These are phyloP conservation scores for Elongisporangium anandrum DNA, from an alignment of 352 stramenopile genomes.

Conservation along the genomic window DNA sequence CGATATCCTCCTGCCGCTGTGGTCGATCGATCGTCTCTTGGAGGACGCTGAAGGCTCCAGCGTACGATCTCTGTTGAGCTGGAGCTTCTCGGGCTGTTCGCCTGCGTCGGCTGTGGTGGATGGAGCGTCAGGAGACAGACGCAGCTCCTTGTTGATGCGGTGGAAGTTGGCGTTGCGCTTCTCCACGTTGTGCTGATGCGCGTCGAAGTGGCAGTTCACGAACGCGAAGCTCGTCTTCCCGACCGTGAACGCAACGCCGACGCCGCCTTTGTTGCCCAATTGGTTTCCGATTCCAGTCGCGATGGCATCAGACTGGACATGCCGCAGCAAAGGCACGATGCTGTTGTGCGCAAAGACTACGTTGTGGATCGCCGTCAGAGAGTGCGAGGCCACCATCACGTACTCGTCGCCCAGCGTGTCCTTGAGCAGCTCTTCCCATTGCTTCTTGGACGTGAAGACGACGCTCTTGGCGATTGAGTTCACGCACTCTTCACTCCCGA, in stretches of 20 bases:
- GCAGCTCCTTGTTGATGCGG: constrained; percentile 74
- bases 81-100: not conserved
- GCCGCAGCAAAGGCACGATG: constrained; percentile 71
- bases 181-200: constrained; percentile 85
- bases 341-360: constrained; percentile 91
- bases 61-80: no score
- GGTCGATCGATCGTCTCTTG: constrained; percentile 3
- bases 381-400: constrained; percentile 86
- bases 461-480: constrained; percentile 90
- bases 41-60: not conserved
- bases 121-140: constrained; percentile 19
- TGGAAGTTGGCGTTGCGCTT: constrained; percentile 91
- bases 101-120: constrained; percentile 3
- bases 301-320: constrained; percentile 89
- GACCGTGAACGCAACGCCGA: constrained; percentile 85
- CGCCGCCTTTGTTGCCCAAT: constrained; percentile 95
- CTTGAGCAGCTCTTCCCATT: constrained; percentile 66
- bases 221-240: constrained; percentile 87
- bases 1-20: constrained; percentile 21
- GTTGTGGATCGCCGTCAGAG: constrained; percentile 93
- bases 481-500: constrained; percentile 94
- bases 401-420: constrained; percentile 75
- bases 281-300: constrained; percentile 93
- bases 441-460: constrained; percentile 90
- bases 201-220: constrained; percentile 93